phyloP scores from a whole-genome alignment of 1,284 basidiomycete genomes.

The Moesziomyces parantarcticus region DNA sequence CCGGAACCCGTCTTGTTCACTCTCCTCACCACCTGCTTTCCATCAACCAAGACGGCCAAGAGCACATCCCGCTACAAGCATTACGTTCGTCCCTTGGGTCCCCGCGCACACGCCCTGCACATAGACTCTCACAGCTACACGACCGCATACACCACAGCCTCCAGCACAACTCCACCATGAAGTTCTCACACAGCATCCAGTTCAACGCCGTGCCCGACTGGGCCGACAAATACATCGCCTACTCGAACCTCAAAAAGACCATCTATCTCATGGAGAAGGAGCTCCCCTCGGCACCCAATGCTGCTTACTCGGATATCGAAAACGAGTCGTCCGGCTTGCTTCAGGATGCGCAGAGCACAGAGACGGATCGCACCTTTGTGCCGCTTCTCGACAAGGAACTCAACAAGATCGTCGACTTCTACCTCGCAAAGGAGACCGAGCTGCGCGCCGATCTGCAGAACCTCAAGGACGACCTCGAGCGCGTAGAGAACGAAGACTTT shows the following conservation, averaged over 20 bases:
- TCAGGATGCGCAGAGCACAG: constrained; percentile 31
- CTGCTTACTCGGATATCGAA: constrained; percentile 49
- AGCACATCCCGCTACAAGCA: constrained; percentile 38
- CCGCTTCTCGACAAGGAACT: constrained; percentile 83
- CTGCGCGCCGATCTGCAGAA: constrained; percentile 46
- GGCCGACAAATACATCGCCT: constrained; percentile 87
- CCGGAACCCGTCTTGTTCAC: background rate
- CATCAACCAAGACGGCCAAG: constrained; percentile 11
- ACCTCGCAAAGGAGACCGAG: constrained; percentile 74
- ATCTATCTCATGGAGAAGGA: constrained; percentile 66
- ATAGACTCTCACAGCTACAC: constrained; percentile 14
- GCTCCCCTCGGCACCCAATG: constrained; percentile 35
- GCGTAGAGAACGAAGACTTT: constrained; percentile 55
- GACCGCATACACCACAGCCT: constrained; percentile 18
- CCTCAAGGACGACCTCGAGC: constrained; percentile 54
- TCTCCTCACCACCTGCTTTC: too few species aligned
- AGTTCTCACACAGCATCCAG: constrained; percentile 78
- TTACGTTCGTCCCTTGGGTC: constrained; percentile 19
- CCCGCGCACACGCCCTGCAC: constrained; percentile 1
- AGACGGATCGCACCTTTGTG: constrained; percentile 61
- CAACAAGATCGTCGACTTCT: constrained; percentile 84
- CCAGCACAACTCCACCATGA: constrained; percentile 30
- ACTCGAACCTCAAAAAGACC: constrained; percentile 66
- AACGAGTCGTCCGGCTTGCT: constrained; percentile 60
- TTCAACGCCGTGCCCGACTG: constrained; percentile 94